phyloP scores from a whole-genome alignment of 148 eudicot genomes.

The Beta vulgaris region DNA sequence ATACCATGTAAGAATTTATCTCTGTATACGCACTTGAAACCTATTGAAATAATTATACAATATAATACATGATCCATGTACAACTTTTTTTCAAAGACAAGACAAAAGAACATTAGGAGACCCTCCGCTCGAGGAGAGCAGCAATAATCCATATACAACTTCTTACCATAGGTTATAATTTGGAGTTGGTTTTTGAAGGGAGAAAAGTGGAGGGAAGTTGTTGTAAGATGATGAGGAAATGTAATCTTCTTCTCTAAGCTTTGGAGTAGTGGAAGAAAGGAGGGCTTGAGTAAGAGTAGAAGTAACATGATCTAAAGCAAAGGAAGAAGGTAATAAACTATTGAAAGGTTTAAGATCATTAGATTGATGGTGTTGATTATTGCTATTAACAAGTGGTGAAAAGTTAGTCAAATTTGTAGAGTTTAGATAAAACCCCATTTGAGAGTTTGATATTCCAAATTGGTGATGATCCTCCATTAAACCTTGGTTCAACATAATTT shows the following conservation, averaged over 20 bases:
- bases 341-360: constrained; percentile 23
- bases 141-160: neutral
- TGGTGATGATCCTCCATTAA: constrained; percentile 34
- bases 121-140: too few species aligned
- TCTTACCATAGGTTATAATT: constrained; percentile 40
- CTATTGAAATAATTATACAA: too few species aligned
- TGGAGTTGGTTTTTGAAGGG: constrained; percentile 43
- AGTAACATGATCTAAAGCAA: constrained; percentile 22
- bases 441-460: constrained; percentile 32
- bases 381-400: neutral
- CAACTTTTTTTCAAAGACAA: too few species aligned
- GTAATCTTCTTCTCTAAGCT: constrained; percentile 27
- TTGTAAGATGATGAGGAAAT: constrained; percentile 29
- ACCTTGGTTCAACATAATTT: constrained; percentile 48
- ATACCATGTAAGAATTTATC: too few species aligned
- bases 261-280: constrained; percentile 19
- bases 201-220: constrained; percentile 42
- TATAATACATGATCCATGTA: too few species aligned
- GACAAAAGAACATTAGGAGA: too few species aligned
- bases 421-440: constrained; percentile 48
- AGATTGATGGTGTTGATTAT: constrained; percentile 12
- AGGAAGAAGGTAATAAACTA: constrained; percentile 27
- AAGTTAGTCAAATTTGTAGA: constrained; percentile 27
- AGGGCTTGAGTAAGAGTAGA: constrained; percentile 22
- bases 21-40: too few species aligned